Percentiles rank a stretch among this genome's conserved stretches.
Evolutionary conservation across 2,329 filamentous ascomycete species (phyloP).

Genomic region (Paecilomyces dactylethromorphus): DNA sequence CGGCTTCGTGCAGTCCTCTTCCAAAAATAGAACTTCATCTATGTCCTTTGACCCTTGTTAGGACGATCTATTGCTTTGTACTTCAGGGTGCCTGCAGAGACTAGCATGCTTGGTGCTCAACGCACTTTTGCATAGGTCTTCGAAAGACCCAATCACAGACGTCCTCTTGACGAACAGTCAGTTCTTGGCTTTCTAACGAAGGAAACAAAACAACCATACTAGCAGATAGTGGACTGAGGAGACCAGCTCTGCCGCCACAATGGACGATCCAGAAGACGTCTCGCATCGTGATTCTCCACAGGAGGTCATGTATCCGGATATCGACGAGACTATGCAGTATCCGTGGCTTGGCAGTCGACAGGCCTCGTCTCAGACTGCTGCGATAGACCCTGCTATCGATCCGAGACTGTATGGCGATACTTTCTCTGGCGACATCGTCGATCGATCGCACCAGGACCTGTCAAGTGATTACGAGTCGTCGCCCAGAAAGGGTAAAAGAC

Average conservation of each 20-base stretch:
- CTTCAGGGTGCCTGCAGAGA: neutral
- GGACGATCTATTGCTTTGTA: neutral
- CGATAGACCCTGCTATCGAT: conserved; percentile 21
- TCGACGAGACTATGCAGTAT: conserved; percentile 26
- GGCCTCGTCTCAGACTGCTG: conserved; percentile 8
- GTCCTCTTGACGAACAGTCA: neutral
- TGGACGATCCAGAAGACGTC: conserved; percentile 13
- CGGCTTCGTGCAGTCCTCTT: neutral
- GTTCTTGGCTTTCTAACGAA: neutral
- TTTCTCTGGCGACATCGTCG: conserved; percentile 10
- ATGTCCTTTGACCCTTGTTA: neutral
- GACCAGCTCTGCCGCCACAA: conserved; percentile 1
- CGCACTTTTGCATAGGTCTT: neutral
- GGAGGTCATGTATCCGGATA: conserved; percentile 24
- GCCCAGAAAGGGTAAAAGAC: neutral
- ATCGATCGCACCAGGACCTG: conserved; percentile 6
- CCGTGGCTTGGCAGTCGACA: conserved; percentile 22
- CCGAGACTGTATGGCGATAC: conserved; percentile 25
- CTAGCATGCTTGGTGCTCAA: neutral
- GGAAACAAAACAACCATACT: conserved; percentile 1
- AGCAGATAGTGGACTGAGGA: conserved; percentile 1
- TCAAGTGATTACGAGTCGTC: conserved; percentile 5
- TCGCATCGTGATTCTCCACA: conserved; percentile 7
- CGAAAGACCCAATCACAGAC: neutral
- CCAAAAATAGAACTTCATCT: neutral